Conservation (phyloP, 805 yeast genomes). For the Ogataea angusta region DNA sequence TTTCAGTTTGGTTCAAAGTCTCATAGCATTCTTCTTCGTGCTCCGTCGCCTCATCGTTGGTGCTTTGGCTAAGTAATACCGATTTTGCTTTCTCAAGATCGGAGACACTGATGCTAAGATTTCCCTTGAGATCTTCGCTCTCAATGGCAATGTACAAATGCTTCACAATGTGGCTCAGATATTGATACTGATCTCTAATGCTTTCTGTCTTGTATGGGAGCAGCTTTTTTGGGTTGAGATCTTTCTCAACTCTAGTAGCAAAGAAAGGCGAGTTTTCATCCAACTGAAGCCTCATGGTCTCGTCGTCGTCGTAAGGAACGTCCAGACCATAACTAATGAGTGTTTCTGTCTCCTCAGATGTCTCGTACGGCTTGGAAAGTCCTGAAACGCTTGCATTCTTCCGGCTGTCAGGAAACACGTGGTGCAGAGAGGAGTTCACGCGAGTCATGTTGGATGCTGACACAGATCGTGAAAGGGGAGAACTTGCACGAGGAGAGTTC, state of each 20-base stretch:
- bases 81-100: slow-evolving; percentile 50
- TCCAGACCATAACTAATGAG: slow-evolving; percentile 46
- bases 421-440: slow-evolving; percentile 9
- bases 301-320: slow-evolving; percentile 48
- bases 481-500: slow-evolving; percentile 23
- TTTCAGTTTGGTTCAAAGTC: slow-evolving; percentile 37
- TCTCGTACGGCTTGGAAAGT: slow-evolving; percentile 6
- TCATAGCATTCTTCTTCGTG: slow-evolving; percentile 51
- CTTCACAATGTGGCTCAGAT: slow-evolving; percentile 74
- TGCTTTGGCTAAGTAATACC: slow-evolving; percentile 16
- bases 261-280: slow-evolving; percentile 25
- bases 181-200: slow-evolving; percentile 64
- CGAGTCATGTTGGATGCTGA: slow-evolving; percentile 22
- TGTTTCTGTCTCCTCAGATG: slow-evolving; percentile 21
- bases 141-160: slow-evolving; percentile 76
- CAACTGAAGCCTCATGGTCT: slow-evolving; percentile 22
- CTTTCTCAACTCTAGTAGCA: slow-evolving; percentile 21
- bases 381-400: slow-evolving; percentile 2
- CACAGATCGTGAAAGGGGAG: slow-evolving; percentile 26
- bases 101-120: slow-evolving; percentile 60
- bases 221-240: slow-evolving; percentile 23
- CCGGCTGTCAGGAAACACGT: slow-evolving; percentile 1
- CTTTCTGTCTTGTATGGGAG: slow-evolving; percentile 76
- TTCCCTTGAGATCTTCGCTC: slow-evolving; percentile 72
- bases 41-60: slow-evolving; percentile 16